phyloP scores from a whole-genome alignment of 2,329 filamentous ascomycete species.

The Ascochyta lentis region DNA sequence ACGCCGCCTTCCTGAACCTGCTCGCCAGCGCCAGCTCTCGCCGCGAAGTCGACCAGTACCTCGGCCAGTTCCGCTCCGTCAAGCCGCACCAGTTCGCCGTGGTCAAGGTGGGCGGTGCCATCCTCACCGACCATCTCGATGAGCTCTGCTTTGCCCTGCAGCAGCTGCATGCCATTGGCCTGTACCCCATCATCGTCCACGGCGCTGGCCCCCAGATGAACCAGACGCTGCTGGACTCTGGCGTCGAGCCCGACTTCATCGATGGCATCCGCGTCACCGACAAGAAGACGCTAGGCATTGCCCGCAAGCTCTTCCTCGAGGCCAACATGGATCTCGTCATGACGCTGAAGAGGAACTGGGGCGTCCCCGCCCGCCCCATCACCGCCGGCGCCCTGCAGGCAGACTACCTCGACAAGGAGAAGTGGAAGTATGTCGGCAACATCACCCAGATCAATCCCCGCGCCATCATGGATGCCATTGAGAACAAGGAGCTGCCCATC shows the following conservation, averaged over 20 bases:
- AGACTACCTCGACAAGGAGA: slow-evolving; percentile 94
- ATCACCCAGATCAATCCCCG: slow-evolving; percentile 90
- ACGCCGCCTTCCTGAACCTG: slow-evolving; percentile 82
- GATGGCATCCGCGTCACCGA: slow-evolving; percentile 96
- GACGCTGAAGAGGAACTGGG: slow-evolving; percentile 81
- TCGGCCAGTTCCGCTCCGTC: slow-evolving; percentile 95
- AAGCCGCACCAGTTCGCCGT: slow-evolving; percentile 97
- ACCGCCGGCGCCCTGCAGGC: slow-evolving; percentile 89
- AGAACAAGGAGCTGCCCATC: slow-evolving; percentile 85
- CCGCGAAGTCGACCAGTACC: slow-evolving; percentile 95
- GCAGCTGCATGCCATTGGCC: slow-evolving; percentile 91
- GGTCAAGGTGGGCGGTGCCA: slow-evolving; percentile 97
- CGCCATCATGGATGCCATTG: slow-evolving; percentile 89
- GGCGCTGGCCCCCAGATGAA: slow-evolving; percentile 96
- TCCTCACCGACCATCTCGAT: slow-evolving; percentile 91
- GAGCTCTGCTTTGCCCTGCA: slow-evolving; percentile 87
- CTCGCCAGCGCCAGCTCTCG: slow-evolving; percentile 96
- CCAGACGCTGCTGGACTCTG: slow-evolving; percentile 84
- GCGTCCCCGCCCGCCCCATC: slow-evolving; percentile 86
- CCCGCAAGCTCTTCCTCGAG: slow-evolving; percentile 89
- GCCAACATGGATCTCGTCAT: slow-evolving; percentile 94
- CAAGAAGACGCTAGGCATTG: slow-evolving; percentile 89
- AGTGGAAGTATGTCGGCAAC: slow-evolving; percentile 94
- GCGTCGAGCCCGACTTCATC: slow-evolving; percentile 93
- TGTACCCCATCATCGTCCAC: slow-evolving; percentile 95